These are phyloP conservation scores for Puccinia hordei DNA, from an alignment of 1,284 basidiomycete species.

Conservation along the genomic window DNA sequence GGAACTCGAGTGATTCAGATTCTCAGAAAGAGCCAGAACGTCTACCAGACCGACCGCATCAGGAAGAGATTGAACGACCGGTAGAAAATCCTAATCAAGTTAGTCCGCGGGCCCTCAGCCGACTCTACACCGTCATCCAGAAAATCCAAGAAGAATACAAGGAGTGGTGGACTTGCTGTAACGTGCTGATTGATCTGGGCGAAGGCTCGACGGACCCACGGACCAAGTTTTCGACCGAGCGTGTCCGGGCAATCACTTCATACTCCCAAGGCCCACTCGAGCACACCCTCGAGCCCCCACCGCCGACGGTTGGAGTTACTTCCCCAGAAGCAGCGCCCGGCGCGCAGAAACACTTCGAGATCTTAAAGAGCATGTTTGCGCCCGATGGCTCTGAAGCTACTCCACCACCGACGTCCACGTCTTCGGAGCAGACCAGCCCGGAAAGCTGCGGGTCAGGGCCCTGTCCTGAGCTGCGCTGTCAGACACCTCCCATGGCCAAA, in stretches of 20 bases:
- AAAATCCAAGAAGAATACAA: conserved; percentile 45
- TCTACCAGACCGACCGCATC: background rate
- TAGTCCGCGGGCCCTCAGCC: conserved; percentile 35
- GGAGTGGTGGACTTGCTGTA: conserved; percentile 50
- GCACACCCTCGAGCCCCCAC: background rate
- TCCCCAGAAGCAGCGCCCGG: background rate
- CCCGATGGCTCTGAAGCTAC: background rate
- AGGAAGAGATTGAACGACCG: background rate
- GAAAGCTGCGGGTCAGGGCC: background rate
- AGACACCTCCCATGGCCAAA: conserved; percentile 15
- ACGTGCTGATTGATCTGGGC: conserved; percentile 50
- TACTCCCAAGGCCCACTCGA: background rate
- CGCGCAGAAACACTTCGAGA: conserved; percentile 39
- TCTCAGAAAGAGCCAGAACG: conserved; percentile 19
- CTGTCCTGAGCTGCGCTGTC: conserved; percentile 8
- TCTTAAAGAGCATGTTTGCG: conserved; percentile 50
- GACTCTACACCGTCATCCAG: conserved; percentile 23
- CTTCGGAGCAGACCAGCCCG: conserved; percentile 9
- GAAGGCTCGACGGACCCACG: conserved; percentile 42
- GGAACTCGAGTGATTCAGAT: conserved; percentile 32
- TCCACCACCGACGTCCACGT: background rate
- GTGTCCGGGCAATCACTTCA: background rate
- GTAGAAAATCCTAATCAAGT: conserved; percentile 22
- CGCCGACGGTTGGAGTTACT: background rate
- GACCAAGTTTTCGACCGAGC: conserved; percentile 12